Conservation (phyloP, 1,284 basidiomycete genomes). For the Mycosarcoma mackinlayi region DNA sequence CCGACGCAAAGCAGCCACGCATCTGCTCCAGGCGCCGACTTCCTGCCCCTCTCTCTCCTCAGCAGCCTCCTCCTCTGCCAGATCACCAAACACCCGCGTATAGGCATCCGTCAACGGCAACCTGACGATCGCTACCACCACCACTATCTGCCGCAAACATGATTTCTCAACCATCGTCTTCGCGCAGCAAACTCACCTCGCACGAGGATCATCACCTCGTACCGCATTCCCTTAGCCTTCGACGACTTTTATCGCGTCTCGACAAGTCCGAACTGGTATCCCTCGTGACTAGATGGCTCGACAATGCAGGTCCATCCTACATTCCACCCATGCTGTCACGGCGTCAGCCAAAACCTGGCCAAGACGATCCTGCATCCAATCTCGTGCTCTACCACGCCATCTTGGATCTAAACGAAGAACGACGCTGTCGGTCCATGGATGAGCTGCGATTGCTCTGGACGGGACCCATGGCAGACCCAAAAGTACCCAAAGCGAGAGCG, state of each 20-base stretch:
- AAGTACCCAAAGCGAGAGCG: constrained; percentile 53
- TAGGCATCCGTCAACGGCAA: neutral
- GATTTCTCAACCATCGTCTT: constrained; percentile 45
- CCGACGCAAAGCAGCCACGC: too few relatives aligned
- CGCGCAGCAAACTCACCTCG: constrained; percentile 33
- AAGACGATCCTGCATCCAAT: constrained; percentile 34
- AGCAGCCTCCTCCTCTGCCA: neutral
- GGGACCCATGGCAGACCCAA: constrained; percentile 46
- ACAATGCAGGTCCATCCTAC: constrained; percentile 27
- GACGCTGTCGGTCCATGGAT: constrained; percentile 44
- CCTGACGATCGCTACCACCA: constrained; percentile 1
- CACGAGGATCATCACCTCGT: constrained; percentile 36
- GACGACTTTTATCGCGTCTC: constrained; percentile 36
- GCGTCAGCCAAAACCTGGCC: constrained; percentile 27
- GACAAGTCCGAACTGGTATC: constrained; percentile 44
- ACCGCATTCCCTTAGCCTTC: constrained; percentile 38
- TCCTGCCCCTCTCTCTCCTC: too few relatives aligned
- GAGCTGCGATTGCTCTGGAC: constrained; percentile 48
- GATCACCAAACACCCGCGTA: neutral
- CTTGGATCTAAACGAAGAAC: constrained; percentile 47
- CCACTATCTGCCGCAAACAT: constrained; percentile 12
- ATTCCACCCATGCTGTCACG: constrained; percentile 47
- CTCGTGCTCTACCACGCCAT: constrained; percentile 41
- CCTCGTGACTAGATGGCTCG: constrained; percentile 41
- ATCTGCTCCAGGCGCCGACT: too few relatives aligned